phyloP scores from a whole-genome alignment of 441 rosid genomes.

The Macaranga tanarius region DNA sequence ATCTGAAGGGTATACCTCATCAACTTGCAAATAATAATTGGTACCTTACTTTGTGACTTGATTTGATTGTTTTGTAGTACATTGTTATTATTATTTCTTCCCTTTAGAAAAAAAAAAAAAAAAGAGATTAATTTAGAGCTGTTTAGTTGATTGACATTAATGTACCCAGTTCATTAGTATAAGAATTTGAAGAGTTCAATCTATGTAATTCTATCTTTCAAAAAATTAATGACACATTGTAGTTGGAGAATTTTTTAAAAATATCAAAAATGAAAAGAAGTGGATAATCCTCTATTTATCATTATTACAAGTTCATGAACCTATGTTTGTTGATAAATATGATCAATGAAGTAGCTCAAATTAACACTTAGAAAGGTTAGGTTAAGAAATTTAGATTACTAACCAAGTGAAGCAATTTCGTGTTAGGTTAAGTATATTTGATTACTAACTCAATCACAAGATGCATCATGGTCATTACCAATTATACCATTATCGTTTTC shows the following conservation, averaged over 20 bases:
- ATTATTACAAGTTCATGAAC: neutral
- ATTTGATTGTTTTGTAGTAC: neutral
- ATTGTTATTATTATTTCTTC: too few species aligned
- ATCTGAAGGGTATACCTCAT: neutral
- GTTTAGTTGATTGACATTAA: neutral
- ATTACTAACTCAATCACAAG: neutral
- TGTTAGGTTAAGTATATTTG: neutral
- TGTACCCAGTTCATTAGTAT: neutral
- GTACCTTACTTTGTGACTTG: neutral
- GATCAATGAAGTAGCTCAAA: neutral
- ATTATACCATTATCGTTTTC: neutral
- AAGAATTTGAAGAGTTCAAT: too few species aligned
- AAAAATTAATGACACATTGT: neutral
- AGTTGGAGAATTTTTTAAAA: neutral
- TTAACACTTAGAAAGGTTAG: neutral
- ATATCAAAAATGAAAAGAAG: too few species aligned
- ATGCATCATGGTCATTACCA: neutral
- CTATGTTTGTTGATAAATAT: neutral
- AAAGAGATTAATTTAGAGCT: too few species aligned
- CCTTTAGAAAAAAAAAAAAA: neutral
- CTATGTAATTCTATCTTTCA: neutral
- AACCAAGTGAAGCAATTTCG: conserved; percentile 9
- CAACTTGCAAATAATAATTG: conserved; percentile 16
- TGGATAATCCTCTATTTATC: too few species aligned
- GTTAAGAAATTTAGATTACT: neutral